Evolutionary conservation across 2,329 filamentous ascomycete genomes (phyloP).

Genomic region (Monosporascus sp.): DNA sequence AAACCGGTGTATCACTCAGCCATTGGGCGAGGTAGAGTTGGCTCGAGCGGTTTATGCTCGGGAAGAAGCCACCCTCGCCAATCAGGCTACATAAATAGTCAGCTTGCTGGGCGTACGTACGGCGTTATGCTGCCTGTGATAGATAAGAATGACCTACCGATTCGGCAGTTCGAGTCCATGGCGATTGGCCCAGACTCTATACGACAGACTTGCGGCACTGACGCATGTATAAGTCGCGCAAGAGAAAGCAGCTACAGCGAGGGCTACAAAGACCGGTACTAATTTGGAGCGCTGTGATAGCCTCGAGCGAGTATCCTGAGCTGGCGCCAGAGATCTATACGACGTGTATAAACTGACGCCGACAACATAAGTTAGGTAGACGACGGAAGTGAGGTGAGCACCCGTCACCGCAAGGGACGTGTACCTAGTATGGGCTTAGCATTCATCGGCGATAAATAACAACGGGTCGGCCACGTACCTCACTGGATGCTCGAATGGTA

Average conservation of each 20-base stretch:
- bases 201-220: constrained; percentile 29
- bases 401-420: constrained; percentile 23
- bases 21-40: constrained; percentile 40
- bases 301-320: constrained; percentile 31
- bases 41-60: constrained; percentile 22
- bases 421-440: constrained; percentile 19
- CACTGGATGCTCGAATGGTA: constrained; percentile 21
- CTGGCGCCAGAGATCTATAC: constrained; percentile 27
- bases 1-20: constrained; percentile 47
- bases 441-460: background rate
- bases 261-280: constrained; percentile 26
- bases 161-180: constrained; percentile 25
- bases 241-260: constrained; percentile 24
- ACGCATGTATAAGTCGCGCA: constrained; percentile 24
- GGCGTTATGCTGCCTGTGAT: background rate
- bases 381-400: constrained; percentile 21
- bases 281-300: constrained; percentile 27
- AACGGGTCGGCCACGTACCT: constrained; percentile 12
- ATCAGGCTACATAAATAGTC: constrained; percentile 9
- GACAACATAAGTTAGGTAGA: constrained; percentile 29
- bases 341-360: constrained; percentile 29
- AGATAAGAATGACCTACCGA: constrained; percentile 17
- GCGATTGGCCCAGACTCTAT: constrained; percentile 33
- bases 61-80: constrained; percentile 22
- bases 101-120: constrained; percentile 1